These are phyloP conservation scores for Plenodomus tracheiphilus DNA, from an alignment of 2,329 filamentous ascomycete genomes.

Conservation along the genomic window DNA sequence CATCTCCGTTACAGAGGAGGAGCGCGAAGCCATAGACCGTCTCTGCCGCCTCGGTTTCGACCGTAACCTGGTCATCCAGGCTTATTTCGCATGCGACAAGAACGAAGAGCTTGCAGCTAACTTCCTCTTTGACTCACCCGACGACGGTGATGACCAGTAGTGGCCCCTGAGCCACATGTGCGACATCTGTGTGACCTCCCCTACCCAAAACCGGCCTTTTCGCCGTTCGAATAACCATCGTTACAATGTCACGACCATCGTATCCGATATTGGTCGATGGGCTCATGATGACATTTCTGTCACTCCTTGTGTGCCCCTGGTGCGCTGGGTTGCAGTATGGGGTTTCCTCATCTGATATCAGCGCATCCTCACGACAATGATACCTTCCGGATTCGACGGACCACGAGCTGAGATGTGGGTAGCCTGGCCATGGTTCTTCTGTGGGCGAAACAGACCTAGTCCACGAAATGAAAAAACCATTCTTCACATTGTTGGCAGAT, in stretches of 20 bases:
- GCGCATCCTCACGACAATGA: constrained; percentile 16
- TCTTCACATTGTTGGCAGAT: not conserved
- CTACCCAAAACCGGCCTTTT: constrained; percentile 20
- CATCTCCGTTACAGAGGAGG: constrained; percentile 91
- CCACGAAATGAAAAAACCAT: not conserved
- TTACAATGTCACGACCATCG: constrained; percentile 24
- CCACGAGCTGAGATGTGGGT: constrained; percentile 5
- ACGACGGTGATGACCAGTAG: constrained; percentile 69
- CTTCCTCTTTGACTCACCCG: constrained; percentile 96
- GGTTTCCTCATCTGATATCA: constrained; percentile 1
- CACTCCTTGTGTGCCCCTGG: constrained; percentile 11
- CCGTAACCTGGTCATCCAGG: constrained; percentile 91
- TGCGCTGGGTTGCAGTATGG: constrained; percentile 7
- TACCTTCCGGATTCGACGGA: constrained; percentile 14
- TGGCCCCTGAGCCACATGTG: constrained; percentile 14
- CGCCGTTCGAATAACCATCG: constrained; percentile 23
- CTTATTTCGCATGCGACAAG: constrained; percentile 99
- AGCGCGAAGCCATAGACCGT: constrained; percentile 94
- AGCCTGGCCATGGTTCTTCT: not conserved
- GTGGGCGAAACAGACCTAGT: not conserved
- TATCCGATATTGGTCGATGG: constrained; percentile 20
- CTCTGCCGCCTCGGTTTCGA: constrained; percentile 92
- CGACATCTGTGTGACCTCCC: constrained; percentile 25
- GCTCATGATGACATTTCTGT: not conserved
- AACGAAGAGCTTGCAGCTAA: constrained; percentile 98